phyloP scores from a whole-genome alignment of 2,329 filamentous ascomycete genomes.

The Nemania diffusa region DNA sequence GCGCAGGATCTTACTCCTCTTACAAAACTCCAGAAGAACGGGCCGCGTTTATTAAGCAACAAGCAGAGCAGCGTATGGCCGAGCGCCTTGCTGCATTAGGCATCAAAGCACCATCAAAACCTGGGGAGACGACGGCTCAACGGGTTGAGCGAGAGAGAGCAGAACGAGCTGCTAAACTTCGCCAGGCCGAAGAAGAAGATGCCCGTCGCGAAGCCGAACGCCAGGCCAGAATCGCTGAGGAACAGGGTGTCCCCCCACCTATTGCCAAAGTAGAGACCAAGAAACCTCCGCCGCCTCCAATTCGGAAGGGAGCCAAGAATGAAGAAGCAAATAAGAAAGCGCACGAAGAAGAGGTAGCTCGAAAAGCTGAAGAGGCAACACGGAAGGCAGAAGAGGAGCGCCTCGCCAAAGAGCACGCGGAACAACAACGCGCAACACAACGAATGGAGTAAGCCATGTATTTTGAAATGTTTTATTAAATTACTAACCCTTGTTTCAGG shows the following conservation, averaged over 20 bases:
- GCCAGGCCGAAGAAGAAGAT: constrained; percentile 94
- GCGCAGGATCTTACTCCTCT: constrained; percentile 77
- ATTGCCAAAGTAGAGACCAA: constrained; percentile 62
- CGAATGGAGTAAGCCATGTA: constrained; percentile 80
- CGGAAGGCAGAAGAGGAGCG: constrained; percentile 74
- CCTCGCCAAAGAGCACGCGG: constrained; percentile 76
- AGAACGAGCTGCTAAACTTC: constrained; percentile 87
- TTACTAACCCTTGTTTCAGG: constrained; percentile 59
- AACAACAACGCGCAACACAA: constrained; percentile 77
- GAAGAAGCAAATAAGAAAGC: constrained; percentile 58
- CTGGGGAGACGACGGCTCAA: constrained; percentile 83
- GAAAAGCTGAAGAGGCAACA: constrained; percentile 68
- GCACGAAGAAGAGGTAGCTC: constrained; percentile 63
- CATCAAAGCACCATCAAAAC: constrained; percentile 82
- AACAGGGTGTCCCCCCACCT: constrained; percentile 73
- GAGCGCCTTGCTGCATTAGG: constrained; percentile 93
- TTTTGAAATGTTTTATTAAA: neutral
- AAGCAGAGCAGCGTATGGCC: constrained; percentile 96
- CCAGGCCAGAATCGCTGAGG: constrained; percentile 82
- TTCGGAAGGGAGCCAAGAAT: constrained; percentile 74
- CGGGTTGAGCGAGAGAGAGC: constrained; percentile 87
- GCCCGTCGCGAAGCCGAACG: constrained; percentile 87
- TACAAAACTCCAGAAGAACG: constrained; percentile 94
- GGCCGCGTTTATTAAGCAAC: constrained; percentile 95
- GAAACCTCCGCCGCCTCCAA: constrained; percentile 81